Conservation (phyloP, 306 rosid species). For the Canavalia ensiformis region DNA sequence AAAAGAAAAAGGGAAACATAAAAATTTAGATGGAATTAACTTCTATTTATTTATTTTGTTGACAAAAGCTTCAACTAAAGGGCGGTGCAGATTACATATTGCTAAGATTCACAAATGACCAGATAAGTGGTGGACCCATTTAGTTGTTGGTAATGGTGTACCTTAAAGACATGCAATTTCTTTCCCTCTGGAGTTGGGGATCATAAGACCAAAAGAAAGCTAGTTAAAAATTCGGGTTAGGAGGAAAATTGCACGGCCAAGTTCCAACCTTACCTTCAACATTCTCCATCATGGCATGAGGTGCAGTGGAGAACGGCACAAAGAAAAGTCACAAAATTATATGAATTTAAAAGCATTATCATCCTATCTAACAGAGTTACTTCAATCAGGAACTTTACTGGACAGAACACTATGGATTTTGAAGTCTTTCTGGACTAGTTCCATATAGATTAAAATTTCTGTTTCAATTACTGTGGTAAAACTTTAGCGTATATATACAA, state of each 20-base stretch:
- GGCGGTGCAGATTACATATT: background rate
- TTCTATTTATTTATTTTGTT: slow-evolving; percentile 2
- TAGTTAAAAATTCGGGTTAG: background rate
- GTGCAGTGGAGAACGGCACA: background rate
- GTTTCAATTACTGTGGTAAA: slow-evolving; percentile 38
- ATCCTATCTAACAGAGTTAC: slow-evolving; percentile 16
- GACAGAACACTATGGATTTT: slow-evolving; percentile 27
- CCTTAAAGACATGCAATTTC: background rate
- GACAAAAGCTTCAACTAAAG: background rate
- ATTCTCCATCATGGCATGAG: background rate
- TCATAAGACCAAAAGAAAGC: background rate
- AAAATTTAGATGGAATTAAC: background rate
- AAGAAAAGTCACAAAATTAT: background rate
- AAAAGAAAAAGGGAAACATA: background rate
- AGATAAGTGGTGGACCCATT: slow-evolving; percentile 5
- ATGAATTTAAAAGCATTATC: slow-evolving; percentile 11
- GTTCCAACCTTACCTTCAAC: slow-evolving; percentile 15
- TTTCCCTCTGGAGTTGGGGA: background rate
- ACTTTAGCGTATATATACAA: slow-evolving; percentile 39
- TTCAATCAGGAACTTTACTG: background rate
- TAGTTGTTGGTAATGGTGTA: background rate
- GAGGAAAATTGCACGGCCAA: slow-evolving; percentile 7
- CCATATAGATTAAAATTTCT: slow-evolving; percentile 22
- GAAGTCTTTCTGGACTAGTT: slow-evolving; percentile 41
- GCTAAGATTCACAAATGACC: slow-evolving; percentile 4